Percentiles rank a stretch among this genome's conserved stretches.
Evolutionary conservation across 306 rosid species (phyloP).

Genomic region (Potentilla sterilis): DNA sequence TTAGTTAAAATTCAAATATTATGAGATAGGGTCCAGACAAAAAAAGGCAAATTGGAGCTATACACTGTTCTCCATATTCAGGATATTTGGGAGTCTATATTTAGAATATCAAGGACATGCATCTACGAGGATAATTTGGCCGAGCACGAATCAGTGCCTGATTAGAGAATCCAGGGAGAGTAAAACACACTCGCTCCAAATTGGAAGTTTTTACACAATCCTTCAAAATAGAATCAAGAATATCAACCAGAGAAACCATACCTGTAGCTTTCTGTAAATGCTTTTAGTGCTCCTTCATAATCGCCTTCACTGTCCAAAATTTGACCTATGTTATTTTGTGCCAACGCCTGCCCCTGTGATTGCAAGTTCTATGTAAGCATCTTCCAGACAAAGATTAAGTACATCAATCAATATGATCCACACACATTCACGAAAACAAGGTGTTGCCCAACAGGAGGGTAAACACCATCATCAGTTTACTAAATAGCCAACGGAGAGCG

Average conservation of each 20-base stretch:
- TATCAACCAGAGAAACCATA: constrained; percentile 24
- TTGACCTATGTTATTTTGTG: constrained; percentile 66
- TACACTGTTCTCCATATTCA: not conserved
- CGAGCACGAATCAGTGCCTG: constrained; percentile 19
- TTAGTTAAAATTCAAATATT: not conserved
- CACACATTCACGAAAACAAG: constrained; percentile 16
- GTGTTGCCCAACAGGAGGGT: constrained; percentile 5
- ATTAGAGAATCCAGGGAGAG: not conserved
- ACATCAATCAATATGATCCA: constrained; percentile 15
- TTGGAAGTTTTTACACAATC: not conserved
- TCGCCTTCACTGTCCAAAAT: constrained; percentile 68
- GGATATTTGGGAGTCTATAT: not conserved
- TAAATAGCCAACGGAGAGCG: not conserved
- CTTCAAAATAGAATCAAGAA: constrained; percentile 13
- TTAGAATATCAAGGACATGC: constrained; percentile 22
- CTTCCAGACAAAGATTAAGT: constrained; percentile 16
- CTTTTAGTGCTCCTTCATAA: constrained; percentile 60
- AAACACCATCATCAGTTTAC: constrained; percentile 17
- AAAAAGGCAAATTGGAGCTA: not conserved
- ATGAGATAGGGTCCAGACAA: not conserved
- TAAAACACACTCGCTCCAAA: not conserved
- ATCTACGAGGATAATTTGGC: constrained; percentile 7
- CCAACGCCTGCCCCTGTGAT: constrained; percentile 77
- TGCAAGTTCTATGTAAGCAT: constrained; percentile 30
- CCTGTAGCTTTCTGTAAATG: constrained; percentile 83